Evolutionary conservation across 1,284 basidiomycete species (phyloP).

Genomic region (Sparassis latifolia): DNA sequence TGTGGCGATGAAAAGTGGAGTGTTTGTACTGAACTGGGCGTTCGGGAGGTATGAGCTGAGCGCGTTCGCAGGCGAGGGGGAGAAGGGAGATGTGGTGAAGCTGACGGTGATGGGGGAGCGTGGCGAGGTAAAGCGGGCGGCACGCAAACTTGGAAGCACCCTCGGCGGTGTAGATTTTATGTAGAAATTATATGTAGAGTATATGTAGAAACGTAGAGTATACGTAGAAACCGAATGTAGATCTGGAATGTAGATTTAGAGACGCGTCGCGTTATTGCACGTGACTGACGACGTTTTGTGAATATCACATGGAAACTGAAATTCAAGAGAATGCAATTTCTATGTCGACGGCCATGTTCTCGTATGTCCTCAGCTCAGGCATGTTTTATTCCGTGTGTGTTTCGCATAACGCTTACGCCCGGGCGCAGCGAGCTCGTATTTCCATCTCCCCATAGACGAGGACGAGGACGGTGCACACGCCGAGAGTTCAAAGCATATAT

Average conservation of each 20-base stretch:
- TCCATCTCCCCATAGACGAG: conserved; percentile 56
- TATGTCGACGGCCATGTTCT: conserved; percentile 42
- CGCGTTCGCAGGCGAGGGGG: conserved; percentile 27
- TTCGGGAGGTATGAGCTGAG: conserved; percentile 80
- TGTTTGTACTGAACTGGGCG: conserved; percentile 82
- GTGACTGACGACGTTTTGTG: background rate
- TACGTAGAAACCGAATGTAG: background rate
- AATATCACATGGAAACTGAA: conserved; percentile 20
- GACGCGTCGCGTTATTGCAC: background rate
- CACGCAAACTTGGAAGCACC: conserved; percentile 47
- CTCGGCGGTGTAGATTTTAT: conserved; percentile 34
- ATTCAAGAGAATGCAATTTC: background rate
- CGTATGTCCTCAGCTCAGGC: conserved; percentile 50
- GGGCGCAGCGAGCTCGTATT: conserved; percentile 45
- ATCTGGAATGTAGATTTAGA: no score
- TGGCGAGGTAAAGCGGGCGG: conserved; percentile 65
- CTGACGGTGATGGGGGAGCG: conserved; percentile 86
- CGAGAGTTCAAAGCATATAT: conserved; percentile 36
- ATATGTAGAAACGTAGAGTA: background rate
- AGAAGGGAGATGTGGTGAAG: conserved; percentile 34
- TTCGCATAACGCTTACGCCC: no score
- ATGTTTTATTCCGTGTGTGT: conserved; percentile 7
- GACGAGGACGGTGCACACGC: conserved; percentile 36
- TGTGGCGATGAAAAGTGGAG: conserved; percentile 44
- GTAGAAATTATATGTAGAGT: background rate